A percentile compares a stretch with the other conserved stretches of the same genome.
These are phyloP conservation scores for Mucor lusitanicus DNA, from an alignment of 371 early-diverging fungal species.

Conservation along the genomic window DNA sequence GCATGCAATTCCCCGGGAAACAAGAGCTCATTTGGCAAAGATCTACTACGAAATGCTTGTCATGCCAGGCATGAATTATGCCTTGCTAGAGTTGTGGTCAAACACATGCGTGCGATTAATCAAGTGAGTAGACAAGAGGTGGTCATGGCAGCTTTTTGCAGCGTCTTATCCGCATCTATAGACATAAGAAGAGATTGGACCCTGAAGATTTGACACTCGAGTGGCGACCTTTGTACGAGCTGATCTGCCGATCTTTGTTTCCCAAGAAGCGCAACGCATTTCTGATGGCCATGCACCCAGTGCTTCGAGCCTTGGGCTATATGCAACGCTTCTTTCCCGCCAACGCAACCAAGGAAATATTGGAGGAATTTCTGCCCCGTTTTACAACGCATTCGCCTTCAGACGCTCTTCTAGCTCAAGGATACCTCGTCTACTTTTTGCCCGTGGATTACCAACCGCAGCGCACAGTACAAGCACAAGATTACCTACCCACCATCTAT, in stretches of 20 bases:
- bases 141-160: not conserved
- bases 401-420: constrained; percentile 59
- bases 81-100: constrained; percentile 61
- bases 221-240: constrained; percentile 77
- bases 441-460: constrained; percentile 42
- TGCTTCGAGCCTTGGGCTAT: constrained; percentile 41
- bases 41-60: constrained; percentile 57
- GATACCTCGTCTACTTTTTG: constrained; percentile 62
- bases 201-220: constrained; percentile 61
- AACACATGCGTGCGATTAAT: constrained; percentile 55
- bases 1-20: constrained; percentile 59
- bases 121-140: constrained; percentile 43
- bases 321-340: constrained; percentile 65
- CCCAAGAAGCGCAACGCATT: constrained; percentile 52
- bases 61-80: constrained; percentile 66
- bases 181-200: constrained; percentile 55
- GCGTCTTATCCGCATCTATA: not conserved
- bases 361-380: constrained; percentile 71
- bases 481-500: constrained; percentile 83
- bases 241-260: constrained; percentile 56
- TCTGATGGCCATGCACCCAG: constrained; percentile 13
- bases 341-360: constrained; percentile 67
- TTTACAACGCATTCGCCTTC: constrained; percentile 59
- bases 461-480: constrained; percentile 45
- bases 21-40: constrained; percentile 61